Conservation (phyloP, 1,284 basidiomycete genomes). For the Sparassis latifolia region DNA sequence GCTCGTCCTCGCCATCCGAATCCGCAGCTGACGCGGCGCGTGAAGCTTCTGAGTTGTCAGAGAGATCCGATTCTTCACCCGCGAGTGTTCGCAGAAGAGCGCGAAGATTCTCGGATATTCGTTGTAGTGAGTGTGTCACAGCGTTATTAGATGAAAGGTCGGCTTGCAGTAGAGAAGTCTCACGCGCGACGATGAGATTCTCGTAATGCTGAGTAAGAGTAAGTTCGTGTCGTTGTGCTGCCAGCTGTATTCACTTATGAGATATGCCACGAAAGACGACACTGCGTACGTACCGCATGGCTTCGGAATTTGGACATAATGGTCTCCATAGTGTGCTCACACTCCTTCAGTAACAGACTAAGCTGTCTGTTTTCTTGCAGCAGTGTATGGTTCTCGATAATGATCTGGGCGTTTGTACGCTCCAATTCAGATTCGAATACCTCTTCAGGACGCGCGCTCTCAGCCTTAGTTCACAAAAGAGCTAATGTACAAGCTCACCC, state of each 20-base stretch:
- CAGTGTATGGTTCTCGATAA: slow-evolving; percentile 91
- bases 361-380: slow-evolving; percentile 95
- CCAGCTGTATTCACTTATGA: slow-evolving; percentile 42
- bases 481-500: slow-evolving; percentile 37
- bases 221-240: slow-evolving; percentile 89
- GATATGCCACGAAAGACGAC: no score
- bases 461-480: neutral
- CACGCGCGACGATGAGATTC: slow-evolving; percentile 68
- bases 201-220: slow-evolving; percentile 92
- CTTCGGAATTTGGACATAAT: slow-evolving; percentile 96
- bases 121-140: slow-evolving; percentile 51
- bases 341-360: slow-evolving; percentile 84
- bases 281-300: slow-evolving; percentile 66
- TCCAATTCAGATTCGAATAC: slow-evolving; percentile 91
- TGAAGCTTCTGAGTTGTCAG: slow-evolving; percentile 13
- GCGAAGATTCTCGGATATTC: slow-evolving; percentile 67
- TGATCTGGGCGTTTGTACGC: slow-evolving; percentile 80
- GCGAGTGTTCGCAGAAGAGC: slow-evolving; percentile 66
- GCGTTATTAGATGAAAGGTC: slow-evolving; percentile 56
- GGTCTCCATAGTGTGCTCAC: slow-evolving; percentile 90
- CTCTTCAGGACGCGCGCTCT: slow-evolving; percentile 45
- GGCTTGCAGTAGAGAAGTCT: slow-evolving; percentile 53
- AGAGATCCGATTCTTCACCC: slow-evolving; percentile 32
- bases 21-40: slow-evolving; percentile 5
- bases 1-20: neutral